Evolutionary conservation across 1,284 basidiomycete species (phyloP).

Genomic region (Veloporphyrellus conicus): DNA sequence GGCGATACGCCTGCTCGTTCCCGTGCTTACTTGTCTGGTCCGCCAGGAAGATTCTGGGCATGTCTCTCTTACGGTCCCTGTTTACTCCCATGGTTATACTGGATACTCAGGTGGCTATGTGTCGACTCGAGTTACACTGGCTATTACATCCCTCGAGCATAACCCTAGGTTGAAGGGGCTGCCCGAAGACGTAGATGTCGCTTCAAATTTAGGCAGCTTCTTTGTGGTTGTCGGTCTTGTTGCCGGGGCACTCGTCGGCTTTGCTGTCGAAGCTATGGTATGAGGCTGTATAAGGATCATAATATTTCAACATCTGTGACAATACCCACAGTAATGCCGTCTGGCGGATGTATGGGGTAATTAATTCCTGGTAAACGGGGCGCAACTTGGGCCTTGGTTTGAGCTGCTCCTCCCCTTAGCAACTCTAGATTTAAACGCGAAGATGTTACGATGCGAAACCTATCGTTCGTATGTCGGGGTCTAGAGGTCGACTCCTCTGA

Average conservation of each 20-base stretch:
- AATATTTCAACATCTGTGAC: too few relatives aligned
- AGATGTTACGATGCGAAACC: too few relatives aligned
- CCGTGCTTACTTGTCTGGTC: conserved; percentile 63
- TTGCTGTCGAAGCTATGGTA: not conserved
- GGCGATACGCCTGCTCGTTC: conserved; percentile 68
- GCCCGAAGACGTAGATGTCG: not conserved
- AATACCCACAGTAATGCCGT: too few relatives aligned
- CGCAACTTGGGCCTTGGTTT: too few relatives aligned
- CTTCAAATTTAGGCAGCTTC: not conserved
- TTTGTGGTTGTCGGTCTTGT: not conserved
- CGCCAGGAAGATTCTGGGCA: conserved; percentile 50
- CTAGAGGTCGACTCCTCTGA: too few relatives aligned
- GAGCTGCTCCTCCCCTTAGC: too few relatives aligned
- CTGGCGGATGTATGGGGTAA: too few relatives aligned
- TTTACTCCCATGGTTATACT: too few relatives aligned
- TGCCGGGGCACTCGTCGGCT: not conserved
- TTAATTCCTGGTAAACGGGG: too few relatives aligned
- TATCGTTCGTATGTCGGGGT: too few relatives aligned
- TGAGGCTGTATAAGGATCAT: too few relatives aligned
- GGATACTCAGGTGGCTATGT: conserved; percentile 70
- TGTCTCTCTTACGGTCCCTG: conserved; percentile 65
- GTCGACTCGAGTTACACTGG: conserved; percentile 50
- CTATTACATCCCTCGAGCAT: not conserved
- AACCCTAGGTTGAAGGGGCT: not conserved
- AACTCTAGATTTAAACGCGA: too few relatives aligned